Conservation (phyloP, 2,329 filamentous ascomycete species). For the Colletotrichum chlorophyti region DNA sequence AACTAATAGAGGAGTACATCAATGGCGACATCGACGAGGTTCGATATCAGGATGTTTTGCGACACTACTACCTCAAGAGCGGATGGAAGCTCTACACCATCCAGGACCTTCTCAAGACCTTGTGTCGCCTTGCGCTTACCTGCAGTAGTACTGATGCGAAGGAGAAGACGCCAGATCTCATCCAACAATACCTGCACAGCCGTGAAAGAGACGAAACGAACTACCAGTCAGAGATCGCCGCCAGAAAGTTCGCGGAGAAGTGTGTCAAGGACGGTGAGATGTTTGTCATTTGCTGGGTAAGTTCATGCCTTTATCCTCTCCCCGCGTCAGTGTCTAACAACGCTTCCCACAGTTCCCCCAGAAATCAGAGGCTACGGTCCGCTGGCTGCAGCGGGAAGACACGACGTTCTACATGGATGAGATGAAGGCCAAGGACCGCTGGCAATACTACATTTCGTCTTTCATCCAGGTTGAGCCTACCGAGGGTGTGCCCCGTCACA, state of each 20-base stretch:
- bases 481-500: conserved; percentile 73
- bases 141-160: conserved; percentile 87
- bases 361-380: conserved; percentile 73
- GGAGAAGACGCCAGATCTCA: conserved; percentile 92
- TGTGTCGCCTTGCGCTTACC: conserved; percentile 81
- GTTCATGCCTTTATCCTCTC: conserved; percentile 44
- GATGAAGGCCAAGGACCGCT: conserved; percentile 80
- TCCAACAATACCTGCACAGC: conserved; percentile 84
- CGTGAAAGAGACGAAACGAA: conserved; percentile 85
- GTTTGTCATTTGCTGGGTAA: conserved; percentile 89
- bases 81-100: conserved; percentile 96
- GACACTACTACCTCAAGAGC: conserved; percentile 87
- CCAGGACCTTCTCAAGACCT: conserved; percentile 82
- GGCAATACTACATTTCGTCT: conserved; percentile 96
- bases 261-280: conserved; percentile 91
- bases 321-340: conserved; percentile 37
- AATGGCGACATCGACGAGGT: conserved; percentile 81
- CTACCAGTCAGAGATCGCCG: conserved; percentile 87
- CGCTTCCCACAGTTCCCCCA: conserved; percentile 64
- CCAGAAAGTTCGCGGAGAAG: conserved; percentile 91
- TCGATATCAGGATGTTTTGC: conserved; percentile 87
- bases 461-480: conserved; percentile 90
- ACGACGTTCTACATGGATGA: conserved; percentile 88
- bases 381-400: conserved; percentile 72
- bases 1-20: conserved; percentile 87